Conservation (phyloP, 352 stramenopile species). For the Phytophthora sojae region DNA sequence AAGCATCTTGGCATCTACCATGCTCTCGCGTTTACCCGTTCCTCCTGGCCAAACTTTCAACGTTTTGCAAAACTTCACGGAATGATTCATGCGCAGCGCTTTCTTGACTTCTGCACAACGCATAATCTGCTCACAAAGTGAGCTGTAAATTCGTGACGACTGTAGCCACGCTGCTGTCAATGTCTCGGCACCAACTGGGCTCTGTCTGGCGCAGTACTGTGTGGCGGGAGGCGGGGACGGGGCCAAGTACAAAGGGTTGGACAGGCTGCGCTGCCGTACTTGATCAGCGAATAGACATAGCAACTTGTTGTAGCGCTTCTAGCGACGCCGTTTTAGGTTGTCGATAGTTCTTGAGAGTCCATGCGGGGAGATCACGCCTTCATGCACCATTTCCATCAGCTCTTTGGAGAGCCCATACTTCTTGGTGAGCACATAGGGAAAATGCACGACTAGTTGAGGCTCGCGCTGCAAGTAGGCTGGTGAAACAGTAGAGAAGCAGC, state of each 20-base stretch:
- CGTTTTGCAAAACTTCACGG: constrained; percentile 14
- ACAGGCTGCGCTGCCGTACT: not conserved
- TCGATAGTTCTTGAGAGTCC: not conserved
- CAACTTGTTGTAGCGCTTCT: not conserved
- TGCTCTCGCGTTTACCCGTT: not conserved
- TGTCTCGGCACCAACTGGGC: not conserved
- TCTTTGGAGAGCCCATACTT: not conserved
- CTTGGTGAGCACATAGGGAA: not conserved
- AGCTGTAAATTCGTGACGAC: not conserved
- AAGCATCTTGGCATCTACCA: constrained; percentile 13
- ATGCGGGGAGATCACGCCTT: constrained; percentile 9
- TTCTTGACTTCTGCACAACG: constrained; percentile 1
- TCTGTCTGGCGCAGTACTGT: not conserved
- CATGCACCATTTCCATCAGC: not conserved
- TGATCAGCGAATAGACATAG: not conserved
- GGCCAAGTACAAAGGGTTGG: not conserved
- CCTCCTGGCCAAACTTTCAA: constrained; percentile 2
- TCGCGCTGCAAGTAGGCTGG: not conserved
- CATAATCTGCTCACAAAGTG: constrained; percentile 10
- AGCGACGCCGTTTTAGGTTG: not conserved
- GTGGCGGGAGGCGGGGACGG: too few relatives aligned
- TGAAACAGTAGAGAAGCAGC: not conserved
- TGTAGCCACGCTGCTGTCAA: not conserved
- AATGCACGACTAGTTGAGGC: not conserved
- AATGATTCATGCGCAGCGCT: constrained; percentile 13